Evolutionary conservation across 1,284 basidiomycete species (phyloP), one percentile per base, ranked within the genome.

Genomic region (Cutaneotrichosporon cyanovorans): DNA sequence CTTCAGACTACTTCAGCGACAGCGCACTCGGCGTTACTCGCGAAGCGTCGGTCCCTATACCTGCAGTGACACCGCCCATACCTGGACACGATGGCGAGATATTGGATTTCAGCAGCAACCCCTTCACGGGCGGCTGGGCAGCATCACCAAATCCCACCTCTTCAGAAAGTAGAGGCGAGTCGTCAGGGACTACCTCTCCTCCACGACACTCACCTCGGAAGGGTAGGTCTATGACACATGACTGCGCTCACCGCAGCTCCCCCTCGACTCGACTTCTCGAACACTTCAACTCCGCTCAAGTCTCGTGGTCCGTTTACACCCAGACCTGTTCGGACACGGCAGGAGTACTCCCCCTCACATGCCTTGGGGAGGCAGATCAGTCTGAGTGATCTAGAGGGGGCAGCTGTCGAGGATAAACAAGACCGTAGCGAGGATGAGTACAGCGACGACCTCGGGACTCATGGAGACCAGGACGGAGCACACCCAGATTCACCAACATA

Each of bases 191-290:
- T 12, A 12, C 7, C 25, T 28, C 25, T 12, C 12, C 25, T 7
- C 25, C 12, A 12, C 25, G 25, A 28, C n/a, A 9, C 30, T 34
- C 32, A 15, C 32, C 32, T 34, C 6, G 14, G 14, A 34, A 34
- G 16, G 8, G 32, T 34, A 16, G 5, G 32, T 34, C 6, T 16
- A 6, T 15, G 32, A 16, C n/a, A 34, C 9, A 8, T 34, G 32
- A n/a, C 12, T 21, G 18, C n/a, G 16, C 15, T 28, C 15, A n/a
- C 28, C 11, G 21, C 37, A 40, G 33, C 40, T n/a, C 37, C 45
- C 4, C 46, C 40, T 8, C 42, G 44, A 3, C 43, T 53, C n/a
- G 47, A 53, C 37, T 53, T 53, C 19, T 42, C 40, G 2, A 40
- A 37, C 0, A 32, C 37, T 4, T 18, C 40, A 12, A 46, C 51